Evolutionary conservation across 2,329 filamentous ascomycete species (phyloP).

Genomic region (Trichophyton verrucosum): DNA sequence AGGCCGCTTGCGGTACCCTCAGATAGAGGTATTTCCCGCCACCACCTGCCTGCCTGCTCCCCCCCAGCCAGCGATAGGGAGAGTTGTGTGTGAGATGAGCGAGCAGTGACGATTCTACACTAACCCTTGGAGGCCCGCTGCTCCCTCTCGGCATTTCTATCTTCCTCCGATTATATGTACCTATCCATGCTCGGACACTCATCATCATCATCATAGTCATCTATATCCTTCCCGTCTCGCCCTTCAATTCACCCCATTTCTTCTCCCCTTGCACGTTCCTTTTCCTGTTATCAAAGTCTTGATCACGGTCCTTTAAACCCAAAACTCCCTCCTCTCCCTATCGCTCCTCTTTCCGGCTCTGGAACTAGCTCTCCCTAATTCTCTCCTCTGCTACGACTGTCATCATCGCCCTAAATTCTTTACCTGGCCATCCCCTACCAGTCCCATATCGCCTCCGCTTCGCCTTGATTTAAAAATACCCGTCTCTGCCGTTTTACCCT

Average conservation of each 20-base stretch:
- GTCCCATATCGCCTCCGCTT: neutral
- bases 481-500: conserved; percentile 1
- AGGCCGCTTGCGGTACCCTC: conserved; percentile 6
- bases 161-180: conserved; percentile 1
- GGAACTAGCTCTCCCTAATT: neutral
- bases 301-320: conserved; percentile 3
- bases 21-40: conserved; percentile 5
- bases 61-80: neutral
- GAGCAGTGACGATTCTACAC: neutral
- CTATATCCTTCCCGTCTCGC: conserved; percentile 4
- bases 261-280: conserved; percentile 1
- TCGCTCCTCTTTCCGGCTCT: no score
- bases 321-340: neutral
- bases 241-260: neutral
- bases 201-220: neutral
- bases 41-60: neutral
- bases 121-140: neutral
- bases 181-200: conserved; percentile 3
- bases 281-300: neutral
- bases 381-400: neutral
- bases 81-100: neutral
- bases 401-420: neutral
- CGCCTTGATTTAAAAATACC: conserved; percentile 3
- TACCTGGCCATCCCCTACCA: neutral
- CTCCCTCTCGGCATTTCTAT: conserved; percentile 2